phyloP scores from a whole-genome alignment of 345 rosid species.

The Nephelium lappaceum region DNA sequence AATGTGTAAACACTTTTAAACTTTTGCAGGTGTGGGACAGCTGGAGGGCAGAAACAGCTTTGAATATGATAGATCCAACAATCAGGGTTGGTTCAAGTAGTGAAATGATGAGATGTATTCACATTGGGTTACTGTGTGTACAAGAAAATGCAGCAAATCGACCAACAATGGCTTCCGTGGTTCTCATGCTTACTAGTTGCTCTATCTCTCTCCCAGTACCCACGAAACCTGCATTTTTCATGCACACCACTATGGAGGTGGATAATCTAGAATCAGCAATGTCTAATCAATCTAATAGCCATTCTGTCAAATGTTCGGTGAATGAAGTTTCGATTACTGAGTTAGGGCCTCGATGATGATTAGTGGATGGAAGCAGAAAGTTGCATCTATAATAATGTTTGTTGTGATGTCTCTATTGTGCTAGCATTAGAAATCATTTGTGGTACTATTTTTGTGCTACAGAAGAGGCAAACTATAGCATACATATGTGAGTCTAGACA shows the following conservation, averaged over 20 bases:
- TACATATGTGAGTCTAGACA: too few relatives aligned
- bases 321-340: slow-evolving; percentile 31
- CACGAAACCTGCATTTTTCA: slow-evolving; percentile 41
- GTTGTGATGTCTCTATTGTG: too few relatives aligned
- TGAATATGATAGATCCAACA: slow-evolving; percentile 40
- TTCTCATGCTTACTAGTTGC: slow-evolving; percentile 47
- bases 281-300: background rate
- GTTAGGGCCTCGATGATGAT: slow-evolving; percentile 15
- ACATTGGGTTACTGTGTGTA: slow-evolving; percentile 56
- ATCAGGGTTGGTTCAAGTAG: slow-evolving; percentile 29
- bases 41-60: slow-evolving; percentile 45
- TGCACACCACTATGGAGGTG: slow-evolving; percentile 21
- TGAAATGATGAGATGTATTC: slow-evolving; percentile 56
- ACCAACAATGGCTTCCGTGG: slow-evolving; percentile 54
- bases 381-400: background rate
- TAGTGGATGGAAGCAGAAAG: background rate
- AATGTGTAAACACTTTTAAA: background rate
- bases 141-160: slow-evolving; percentile 46
- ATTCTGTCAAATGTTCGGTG: background rate
- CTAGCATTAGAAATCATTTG: too few relatives aligned
- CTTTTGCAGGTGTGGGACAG: slow-evolving; percentile 53
- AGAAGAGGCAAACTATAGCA: too few relatives aligned
- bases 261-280: slow-evolving; percentile 4
- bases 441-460: too few relatives aligned
- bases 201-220: slow-evolving; percentile 48